Evolutionary conservation across 164 flowering plant species (phyloP).

Genomic region (Warburgia ugandensis): DNA sequence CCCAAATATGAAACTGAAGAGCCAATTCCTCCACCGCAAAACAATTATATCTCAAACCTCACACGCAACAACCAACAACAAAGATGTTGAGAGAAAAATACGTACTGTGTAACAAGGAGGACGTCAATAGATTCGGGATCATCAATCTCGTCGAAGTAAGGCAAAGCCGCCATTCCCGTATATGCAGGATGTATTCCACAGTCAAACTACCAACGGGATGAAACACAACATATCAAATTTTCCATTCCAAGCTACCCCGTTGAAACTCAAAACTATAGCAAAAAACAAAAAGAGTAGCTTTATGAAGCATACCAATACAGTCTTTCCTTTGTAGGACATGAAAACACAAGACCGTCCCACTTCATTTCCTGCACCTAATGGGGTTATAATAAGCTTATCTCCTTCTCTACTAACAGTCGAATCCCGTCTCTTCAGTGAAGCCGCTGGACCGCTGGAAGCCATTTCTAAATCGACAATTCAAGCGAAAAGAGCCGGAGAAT

Average conservation of each 20-base stretch:
- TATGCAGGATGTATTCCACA: conserved; percentile 97
- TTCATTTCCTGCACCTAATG: conserved; percentile 98
- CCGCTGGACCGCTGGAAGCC: conserved; percentile 12
- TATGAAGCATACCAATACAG: conserved; percentile 34
- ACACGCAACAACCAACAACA: not conserved
- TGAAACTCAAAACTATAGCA: not conserved
- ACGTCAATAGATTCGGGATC: conserved; percentile 77
- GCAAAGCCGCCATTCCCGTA: conserved; percentile 95
- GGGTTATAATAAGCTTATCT: conserved; percentile 73
- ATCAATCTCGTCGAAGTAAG: conserved; percentile 97
- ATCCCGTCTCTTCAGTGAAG: conserved; percentile 52
- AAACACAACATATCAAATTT: conserved; percentile 3
- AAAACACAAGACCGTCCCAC: conserved; percentile 97
- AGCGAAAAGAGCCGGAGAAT: too few species aligned
- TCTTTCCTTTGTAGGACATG: conserved; percentile 77
- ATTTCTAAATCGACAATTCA: too few species aligned
- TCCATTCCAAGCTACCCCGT: not conserved
- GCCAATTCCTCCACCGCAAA: not conserved
- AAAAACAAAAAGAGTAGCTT: not conserved
- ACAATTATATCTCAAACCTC: not conserved
- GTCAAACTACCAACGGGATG: conserved; percentile 48
- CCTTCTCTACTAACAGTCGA: conserved; percentile 47
- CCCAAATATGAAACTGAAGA: too few species aligned
- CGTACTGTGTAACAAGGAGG: conserved; percentile 92
- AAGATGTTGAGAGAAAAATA: conserved; percentile 1